Base-by-base conservation (phyloP, 1,284 basidiomycete species). In the Fistulina hepatica region DNA sequence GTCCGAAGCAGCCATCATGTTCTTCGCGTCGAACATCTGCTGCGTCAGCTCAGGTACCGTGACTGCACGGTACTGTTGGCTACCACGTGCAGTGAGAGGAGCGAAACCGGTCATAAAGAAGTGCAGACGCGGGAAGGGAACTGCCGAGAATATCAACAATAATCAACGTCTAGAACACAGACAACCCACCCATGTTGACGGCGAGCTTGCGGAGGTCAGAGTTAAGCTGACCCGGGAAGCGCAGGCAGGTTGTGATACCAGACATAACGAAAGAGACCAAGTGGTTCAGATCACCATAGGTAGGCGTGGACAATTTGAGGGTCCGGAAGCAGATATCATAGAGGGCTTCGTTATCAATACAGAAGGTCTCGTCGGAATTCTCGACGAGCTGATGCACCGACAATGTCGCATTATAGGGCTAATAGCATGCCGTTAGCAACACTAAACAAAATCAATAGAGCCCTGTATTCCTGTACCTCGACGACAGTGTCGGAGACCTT, bases 71-170 rank as follows among this genome's bases (percentile, higher is more conserved):
- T 90, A 94, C 55, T 90, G 84, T 53, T 89, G 83, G 59, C 86
- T 92, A 45, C 89, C 89, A 28, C 90, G 81, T 22, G 93, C 88
- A 43, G 93, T 95, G 43, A 97, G 67, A 25, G 93, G 93, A 44
- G 94, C 93, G 52, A 90, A 97, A 48, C 93, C 93, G 50, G 91
- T 91, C 81, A 95, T 89, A 77, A 97, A 97, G 79, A 97, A 97
- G 66, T 97, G 94, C 31, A 97, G 82, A 81, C 93, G 90, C 44
- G 91, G 91, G 88, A 95, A 94, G 33, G 92, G 91, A 61, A 93
- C 83, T 86, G 36, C 2, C 5, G 38, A 26, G 17, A 23, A 13
- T 33, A 37, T 50, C 23, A 50, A 33, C n/a, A 9, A 34, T 19
- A 5, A 10, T 21, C 6, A 33, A 27, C 2, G 35, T 0, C 15